phyloP scores from a whole-genome alignment of 1,284 basidiomycete species.

The Malassezia caprae region DNA sequence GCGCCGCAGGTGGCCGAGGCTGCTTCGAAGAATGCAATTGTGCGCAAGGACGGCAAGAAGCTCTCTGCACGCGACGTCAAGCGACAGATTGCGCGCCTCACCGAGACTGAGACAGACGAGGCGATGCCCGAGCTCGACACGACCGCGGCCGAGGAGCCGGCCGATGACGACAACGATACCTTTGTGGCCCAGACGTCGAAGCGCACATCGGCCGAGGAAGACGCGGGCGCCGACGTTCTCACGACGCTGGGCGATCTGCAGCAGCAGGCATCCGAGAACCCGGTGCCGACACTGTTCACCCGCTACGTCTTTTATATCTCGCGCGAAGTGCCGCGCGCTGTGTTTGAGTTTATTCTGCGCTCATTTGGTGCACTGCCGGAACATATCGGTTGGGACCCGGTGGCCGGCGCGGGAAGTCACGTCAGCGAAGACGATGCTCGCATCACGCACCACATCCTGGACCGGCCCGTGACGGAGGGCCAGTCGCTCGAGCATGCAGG shows the following conservation, averaged over 20 bases:
- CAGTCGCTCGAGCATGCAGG: slow-evolving; percentile 31
- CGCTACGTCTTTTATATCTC: slow-evolving; percentile 90
- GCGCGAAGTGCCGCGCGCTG: slow-evolving; percentile 77
- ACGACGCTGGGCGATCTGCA: slow-evolving; percentile 64
- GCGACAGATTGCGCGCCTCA: slow-evolving; percentile 51
- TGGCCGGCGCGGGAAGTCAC: slow-evolving; percentile 73
- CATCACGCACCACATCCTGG: slow-evolving; percentile 93
- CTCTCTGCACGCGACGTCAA: slow-evolving; percentile 52
- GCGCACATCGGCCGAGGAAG: slow-evolving; percentile 52
- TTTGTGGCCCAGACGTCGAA: slow-evolving; percentile 54
- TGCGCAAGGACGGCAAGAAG: slow-evolving; percentile 47
- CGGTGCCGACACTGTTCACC: slow-evolving; percentile 57
- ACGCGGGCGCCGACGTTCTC: slow-evolving; percentile 52
- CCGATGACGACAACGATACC: slow-evolving; percentile 21
- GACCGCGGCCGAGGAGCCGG: slow-evolving; percentile 7
- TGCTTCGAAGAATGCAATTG: slow-evolving; percentile 22
- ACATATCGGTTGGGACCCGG: slow-evolving; percentile 69
- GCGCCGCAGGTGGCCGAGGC: slow-evolving; percentile 11
- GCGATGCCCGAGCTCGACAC: slow-evolving; percentile 19
- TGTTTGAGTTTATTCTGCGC: slow-evolving; percentile 89
- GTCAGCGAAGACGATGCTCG: slow-evolving; percentile 56
- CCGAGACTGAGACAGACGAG: slow-evolving; percentile 18
- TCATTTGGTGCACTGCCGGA: slow-evolving; percentile 65
- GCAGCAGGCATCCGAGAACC: slow-evolving; percentile 23
- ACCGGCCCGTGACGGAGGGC: slow-evolving; percentile 59